Evolutionary conservation across 257 asterid species (phyloP), one percentile per base, ranked within the genome.

Genomic region (Capsicum chinense): DNA sequence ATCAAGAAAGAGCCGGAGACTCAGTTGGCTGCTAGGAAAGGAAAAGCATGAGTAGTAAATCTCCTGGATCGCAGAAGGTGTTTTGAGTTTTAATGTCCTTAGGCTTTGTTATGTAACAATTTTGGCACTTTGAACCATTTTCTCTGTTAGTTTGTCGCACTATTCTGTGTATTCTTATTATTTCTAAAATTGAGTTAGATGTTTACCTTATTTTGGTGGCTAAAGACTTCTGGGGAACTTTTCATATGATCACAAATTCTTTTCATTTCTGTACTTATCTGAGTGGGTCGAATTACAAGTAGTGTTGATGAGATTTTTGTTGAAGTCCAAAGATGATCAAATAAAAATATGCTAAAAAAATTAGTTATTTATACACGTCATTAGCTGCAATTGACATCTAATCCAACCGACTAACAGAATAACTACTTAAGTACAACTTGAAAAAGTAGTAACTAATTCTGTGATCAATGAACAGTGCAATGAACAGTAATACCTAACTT

Each of bases 1-100:
- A 95, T 93, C 52, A 90, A 90, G 82, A 93, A 90, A 84, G 97
- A 93, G 95, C 82, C 88, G 10, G 86, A 86, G 79, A 54, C 84
- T 8, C 86, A 86, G 66, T 35, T 86, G 83, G 86, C 88, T 14
- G 8, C 88, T 56, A 83, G 79, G 42, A 85, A 82, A 80, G 57
- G 80, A 9, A 84, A 84, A 56, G 48, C 64, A 3, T 76, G 48
- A 54, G 15, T 63, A 54, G 2, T 52, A 21, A 7, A 39, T 68
- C 6, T 47, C 42, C 26, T 52, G 8, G 48, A 76, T 13, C 14
- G 47, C 63, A 56, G 44, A 52, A 3, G 48, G 5, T 26, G 81
- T 56, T 50, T 42, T 4, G 1, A 50, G 63, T 54, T 54, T 16
- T 13, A 15, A 2, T 13, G 48, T 14, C 81, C 3, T 11, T 74